Percentiles rank a stretch among this genome's conserved stretches.
These are phyloP conservation scores for Candida nemodendra DNA, from an alignment of 805 yeast species.

Conservation along the genomic window DNA sequence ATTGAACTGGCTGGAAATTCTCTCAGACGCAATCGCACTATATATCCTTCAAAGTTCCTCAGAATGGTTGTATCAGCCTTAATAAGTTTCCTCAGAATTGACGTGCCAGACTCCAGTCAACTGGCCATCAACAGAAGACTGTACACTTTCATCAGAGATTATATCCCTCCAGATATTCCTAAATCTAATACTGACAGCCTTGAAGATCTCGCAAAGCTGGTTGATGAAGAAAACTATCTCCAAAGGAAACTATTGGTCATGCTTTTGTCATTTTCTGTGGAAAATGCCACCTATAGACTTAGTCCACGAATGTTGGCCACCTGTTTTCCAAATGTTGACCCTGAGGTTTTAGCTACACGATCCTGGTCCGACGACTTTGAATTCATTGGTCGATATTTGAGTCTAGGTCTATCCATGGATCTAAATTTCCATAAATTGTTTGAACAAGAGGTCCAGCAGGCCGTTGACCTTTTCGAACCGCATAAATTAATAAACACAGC, in stretches of 20 bases:
- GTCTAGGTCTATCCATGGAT: constrained; percentile 65
- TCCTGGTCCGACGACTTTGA: constrained; percentile 14
- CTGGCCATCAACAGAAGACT: constrained; percentile 57
- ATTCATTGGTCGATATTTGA: constrained; percentile 27
- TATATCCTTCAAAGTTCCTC: constrained; percentile 77
- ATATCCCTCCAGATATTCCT: constrained; percentile 46
- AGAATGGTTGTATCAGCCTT: constrained; percentile 64
- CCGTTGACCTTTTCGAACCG: constrained; percentile 41
- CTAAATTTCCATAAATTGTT: constrained; percentile 49
- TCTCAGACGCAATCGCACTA: constrained; percentile 59
- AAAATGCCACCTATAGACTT: constrained; percentile 12
- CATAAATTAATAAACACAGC: constrained; percentile 28
- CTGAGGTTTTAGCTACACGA: constrained; percentile 11
- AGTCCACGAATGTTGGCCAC: constrained; percentile 6
- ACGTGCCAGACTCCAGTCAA: constrained; percentile 33
- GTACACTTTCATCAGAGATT: constrained; percentile 61
- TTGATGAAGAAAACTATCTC: constrained; percentile 56
- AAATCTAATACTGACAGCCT: constrained; percentile 36
- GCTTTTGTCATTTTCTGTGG: constrained; percentile 54
- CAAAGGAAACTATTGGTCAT: constrained; percentile 67
- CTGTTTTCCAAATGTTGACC: constrained; percentile 12
- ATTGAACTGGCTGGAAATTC: constrained; percentile 63
- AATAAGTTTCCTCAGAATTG: constrained; percentile 48
- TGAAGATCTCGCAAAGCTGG: constrained; percentile 38
- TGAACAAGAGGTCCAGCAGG: constrained; percentile 32